Conservation (phyloP, 1,139 yeast genomes). For the Yamadazyma siamensis region DNA sequence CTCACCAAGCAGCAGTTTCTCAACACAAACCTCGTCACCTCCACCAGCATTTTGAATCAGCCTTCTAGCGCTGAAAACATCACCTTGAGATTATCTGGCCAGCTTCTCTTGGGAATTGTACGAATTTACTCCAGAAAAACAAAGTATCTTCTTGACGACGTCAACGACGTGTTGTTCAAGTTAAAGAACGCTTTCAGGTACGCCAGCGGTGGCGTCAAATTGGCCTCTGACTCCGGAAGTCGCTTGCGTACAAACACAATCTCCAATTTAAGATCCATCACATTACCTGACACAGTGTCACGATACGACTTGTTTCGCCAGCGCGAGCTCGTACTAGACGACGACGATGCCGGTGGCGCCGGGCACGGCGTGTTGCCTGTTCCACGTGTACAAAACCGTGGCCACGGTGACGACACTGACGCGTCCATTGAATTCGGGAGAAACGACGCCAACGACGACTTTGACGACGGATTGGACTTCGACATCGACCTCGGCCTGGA, state of each 20-base stretch:
- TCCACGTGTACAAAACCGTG: not conserved
- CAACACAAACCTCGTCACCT: slow-evolving; percentile 66
- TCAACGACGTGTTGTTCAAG: slow-evolving; percentile 70
- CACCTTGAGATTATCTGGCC: slow-evolving; percentile 85
- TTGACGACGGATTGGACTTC: slow-evolving; percentile 56
- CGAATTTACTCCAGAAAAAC: slow-evolving; percentile 86
- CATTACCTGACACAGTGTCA: slow-evolving; percentile 75
- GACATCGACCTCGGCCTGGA: slow-evolving; percentile 29
- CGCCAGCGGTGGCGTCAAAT: slow-evolving; percentile 35
- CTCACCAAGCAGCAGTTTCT: slow-evolving; percentile 74
- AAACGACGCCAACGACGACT: slow-evolving; percentile 10
- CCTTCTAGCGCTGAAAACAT: slow-evolving; percentile 31
- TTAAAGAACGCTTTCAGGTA: slow-evolving; percentile 67
- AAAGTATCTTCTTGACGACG: slow-evolving; percentile 79
- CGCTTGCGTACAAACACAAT: slow-evolving; percentile 46
- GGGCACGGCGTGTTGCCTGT: not conserved
- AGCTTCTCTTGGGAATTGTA: slow-evolving; percentile 82
- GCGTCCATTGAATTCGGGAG: slow-evolving; percentile 64
- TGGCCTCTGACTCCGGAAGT: slow-evolving; percentile 33
- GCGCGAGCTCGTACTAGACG: slow-evolving; percentile 61
- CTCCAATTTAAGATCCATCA: slow-evolving; percentile 51
- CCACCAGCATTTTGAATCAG: slow-evolving; percentile 27
- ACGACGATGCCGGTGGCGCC: slow-evolving; percentile 15
- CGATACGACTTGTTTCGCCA: slow-evolving; percentile 69
- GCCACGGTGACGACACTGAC: slow-evolving; percentile 25